Base-by-base conservation (phyloP, 257 asterid species). In the Ilex aquifolium region DNA sequence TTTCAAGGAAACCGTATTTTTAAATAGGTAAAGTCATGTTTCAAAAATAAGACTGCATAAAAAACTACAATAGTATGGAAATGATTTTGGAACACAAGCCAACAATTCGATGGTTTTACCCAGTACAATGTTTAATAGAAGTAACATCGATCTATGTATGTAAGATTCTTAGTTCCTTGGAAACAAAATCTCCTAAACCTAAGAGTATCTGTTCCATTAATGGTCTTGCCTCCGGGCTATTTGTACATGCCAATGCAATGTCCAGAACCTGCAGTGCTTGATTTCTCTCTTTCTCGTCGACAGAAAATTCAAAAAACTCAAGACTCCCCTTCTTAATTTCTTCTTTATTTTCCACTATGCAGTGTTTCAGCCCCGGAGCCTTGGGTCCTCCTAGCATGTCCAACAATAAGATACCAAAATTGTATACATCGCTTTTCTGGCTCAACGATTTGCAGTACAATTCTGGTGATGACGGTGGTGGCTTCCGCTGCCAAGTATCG, bases 341-440 rank as follows among this genome's bases (percentile, higher is more conserved):
- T 56, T 39, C 29, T 57, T 59, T 57, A 31, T 46, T 48, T 48
- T 13, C 31, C 46, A 5, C 56, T 50, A 50, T n/a, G 21, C 56
- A 50, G 8, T 50, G 8, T 14, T n/a, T 50, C 7, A 11, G 15
- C 10, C 14, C 27, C 6, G 53, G 1, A 16, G 5, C 64, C 21
- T 44, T 31, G 9, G 78, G 68, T 59, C 74, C 74, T 31, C 69
- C 79, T 40, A 83, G 57, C 42, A 78, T 65, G 29, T 83, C 90
- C 76, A 78, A 52, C 74, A 83, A 40, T 31, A 83, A 74, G 3
- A 76, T 67, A 2, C 90, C 90, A 49, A 83, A 80, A 74, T 80
- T 78, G 58, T 83, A 74, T 10, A 80, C 55, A n/a, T 83, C 87
- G 31, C 66, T 67, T 30, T 76, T 71, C 51, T 65, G 80, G 10